Percentiles rank a stretch among this genome's conserved stretches.
These are phyloP conservation scores for Ogataea haglerorum DNA, from an alignment of 805 yeast species.

Conservation along the genomic window DNA sequence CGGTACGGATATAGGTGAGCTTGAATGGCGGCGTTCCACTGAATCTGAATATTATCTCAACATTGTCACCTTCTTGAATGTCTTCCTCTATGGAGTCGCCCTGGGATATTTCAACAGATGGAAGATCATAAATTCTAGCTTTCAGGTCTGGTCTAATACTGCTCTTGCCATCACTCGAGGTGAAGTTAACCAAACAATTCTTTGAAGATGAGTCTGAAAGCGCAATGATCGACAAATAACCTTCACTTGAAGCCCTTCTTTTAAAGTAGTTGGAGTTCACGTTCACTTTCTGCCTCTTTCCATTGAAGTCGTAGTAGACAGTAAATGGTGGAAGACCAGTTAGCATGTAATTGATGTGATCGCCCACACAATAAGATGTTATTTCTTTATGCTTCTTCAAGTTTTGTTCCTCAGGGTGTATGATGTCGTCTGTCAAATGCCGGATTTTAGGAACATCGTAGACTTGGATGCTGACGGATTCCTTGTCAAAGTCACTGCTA, in stretches of 20 bases:
- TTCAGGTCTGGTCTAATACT: slow-evolving; percentile 27
- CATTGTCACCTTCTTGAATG: slow-evolving; percentile 92
- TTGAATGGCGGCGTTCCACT: slow-evolving; percentile 90
- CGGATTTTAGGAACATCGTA: slow-evolving; percentile 74
- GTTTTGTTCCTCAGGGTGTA: slow-evolving; percentile 21
- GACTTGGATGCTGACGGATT: slow-evolving; percentile 47
- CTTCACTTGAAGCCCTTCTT: slow-evolving; percentile 79
- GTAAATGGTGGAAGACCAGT: slow-evolving; percentile 80
- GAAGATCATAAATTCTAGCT: slow-evolving; percentile 44
- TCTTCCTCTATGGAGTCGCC: slow-evolving; percentile 76
- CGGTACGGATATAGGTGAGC: slow-evolving; percentile 75
- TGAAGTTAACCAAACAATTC: slow-evolving; percentile 65
- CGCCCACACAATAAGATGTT: slow-evolving; percentile 84
- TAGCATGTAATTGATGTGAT: slow-evolving; percentile 70
- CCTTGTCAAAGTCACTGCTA: slow-evolving; percentile 38
- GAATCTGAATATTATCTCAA: slow-evolving; percentile 78
- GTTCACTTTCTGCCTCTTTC: slow-evolving; percentile 52
- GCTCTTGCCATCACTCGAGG: slow-evolving; percentile 29
- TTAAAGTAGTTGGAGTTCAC: slow-evolving; percentile 39
- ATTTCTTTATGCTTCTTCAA: slow-evolving; percentile 2
- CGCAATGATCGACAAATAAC: slow-evolving; percentile 63
- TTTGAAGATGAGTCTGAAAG: slow-evolving; percentile 70
- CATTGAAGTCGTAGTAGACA: slow-evolving; percentile 72
- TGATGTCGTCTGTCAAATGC: slow-evolving; percentile 35
- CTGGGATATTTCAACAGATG: slow-evolving; percentile 78